Percentiles rank a stretch among this genome's conserved stretches.
Conservation (phyloP, 2,329 filamentous ascomycete species). For the Moelleriella libera region DNA sequence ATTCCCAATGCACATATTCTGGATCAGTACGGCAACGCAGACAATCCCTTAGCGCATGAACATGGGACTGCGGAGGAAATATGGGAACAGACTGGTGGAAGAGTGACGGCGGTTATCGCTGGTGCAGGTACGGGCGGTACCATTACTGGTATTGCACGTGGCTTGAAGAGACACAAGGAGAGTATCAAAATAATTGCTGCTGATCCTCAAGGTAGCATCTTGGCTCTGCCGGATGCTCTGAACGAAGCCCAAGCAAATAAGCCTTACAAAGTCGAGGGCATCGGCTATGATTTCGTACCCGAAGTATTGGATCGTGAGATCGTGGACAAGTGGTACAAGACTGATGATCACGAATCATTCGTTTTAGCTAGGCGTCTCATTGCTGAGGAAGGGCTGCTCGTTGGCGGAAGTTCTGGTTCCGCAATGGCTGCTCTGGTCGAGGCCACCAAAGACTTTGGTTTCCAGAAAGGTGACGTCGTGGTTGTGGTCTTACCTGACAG, state of each 20-base stretch:
- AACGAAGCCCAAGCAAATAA: conserved; percentile 73
- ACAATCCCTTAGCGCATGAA: conserved; percentile 92
- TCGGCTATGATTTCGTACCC: conserved; percentile 96
- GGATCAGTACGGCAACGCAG: conserved; percentile 83
- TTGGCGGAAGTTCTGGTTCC: conserved; percentile 86
- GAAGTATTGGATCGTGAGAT: conserved; percentile 71
- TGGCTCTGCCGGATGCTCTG: conserved; percentile 66
- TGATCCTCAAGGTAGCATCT: conserved; percentile 82
- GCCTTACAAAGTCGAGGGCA: conserved; percentile 94
- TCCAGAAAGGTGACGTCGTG: conserved; percentile 72
- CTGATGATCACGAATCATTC: conserved; percentile 84
- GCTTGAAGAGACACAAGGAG: conserved; percentile 75
- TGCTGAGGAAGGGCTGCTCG: conserved; percentile 82
- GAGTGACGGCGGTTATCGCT: conserved; percentile 70
- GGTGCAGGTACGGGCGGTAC: conserved; percentile 94
- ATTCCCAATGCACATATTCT: conserved; percentile 94
- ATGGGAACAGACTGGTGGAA: conserved; percentile 77
- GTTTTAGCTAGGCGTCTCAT: conserved; percentile 81
- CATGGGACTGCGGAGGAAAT: conserved; percentile 91
- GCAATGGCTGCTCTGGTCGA: conserved; percentile 72
- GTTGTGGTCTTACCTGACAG: conserved; percentile 91
- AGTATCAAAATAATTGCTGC: conserved; percentile 82
- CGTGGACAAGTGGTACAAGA: conserved; percentile 97
- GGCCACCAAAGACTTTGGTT: conserved; percentile 61
- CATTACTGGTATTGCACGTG: conserved; percentile 76